Evolutionary conservation across 1,284 basidiomycete species (phyloP).

Genomic region (Leucoagaricus sp.): DNA sequence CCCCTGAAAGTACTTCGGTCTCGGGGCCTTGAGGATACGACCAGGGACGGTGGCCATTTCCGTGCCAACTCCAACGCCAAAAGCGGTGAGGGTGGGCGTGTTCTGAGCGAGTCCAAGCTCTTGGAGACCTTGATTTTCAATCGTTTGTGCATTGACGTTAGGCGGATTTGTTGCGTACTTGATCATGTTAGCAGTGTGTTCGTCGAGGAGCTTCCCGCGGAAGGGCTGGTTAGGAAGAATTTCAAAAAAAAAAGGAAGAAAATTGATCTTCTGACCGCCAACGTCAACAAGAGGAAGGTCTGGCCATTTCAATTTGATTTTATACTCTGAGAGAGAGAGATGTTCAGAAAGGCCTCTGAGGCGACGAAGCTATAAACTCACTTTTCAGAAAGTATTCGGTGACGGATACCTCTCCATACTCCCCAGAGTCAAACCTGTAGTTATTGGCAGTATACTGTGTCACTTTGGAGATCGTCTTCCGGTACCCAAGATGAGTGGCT

Average conservation of each 20-base stretch:
- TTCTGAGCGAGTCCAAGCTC: conserved; percentile 59
- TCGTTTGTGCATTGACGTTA: conserved; percentile 61
- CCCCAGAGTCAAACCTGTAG: conserved; percentile 56
- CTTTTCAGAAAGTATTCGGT: conserved; percentile 65
- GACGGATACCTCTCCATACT: conserved; percentile 49
- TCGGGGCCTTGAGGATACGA: conserved; percentile 62
- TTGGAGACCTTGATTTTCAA: conserved; percentile 55
- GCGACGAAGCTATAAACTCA: conserved; percentile 37
- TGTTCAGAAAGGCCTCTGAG: conserved; percentile 1
- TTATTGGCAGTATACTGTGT: conserved; percentile 47
- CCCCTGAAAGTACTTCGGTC: conserved; percentile 47
- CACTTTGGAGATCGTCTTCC: conserved; percentile 56
- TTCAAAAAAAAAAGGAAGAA: conserved; percentile 65
- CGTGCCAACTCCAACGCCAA: conserved; percentile 59
- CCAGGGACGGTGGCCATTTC: conserved; percentile 77
- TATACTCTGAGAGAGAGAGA: conserved; percentile 51
- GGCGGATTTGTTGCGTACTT: conserved; percentile 65
- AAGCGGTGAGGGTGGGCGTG: conserved; percentile 43
- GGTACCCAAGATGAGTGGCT: conserved; percentile 58
- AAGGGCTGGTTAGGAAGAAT: conserved; percentile 71
- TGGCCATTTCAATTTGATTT: conserved; percentile 48
- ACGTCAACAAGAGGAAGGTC: conserved; percentile 64
- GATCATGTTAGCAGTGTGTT: conserved; percentile 73
- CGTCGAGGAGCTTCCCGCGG: conserved; percentile 67
- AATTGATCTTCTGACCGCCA: conserved; percentile 51